Evolutionary conservation across 2,329 filamentous ascomycete genomes (phyloP).

Genomic region (Fusarium subglutinans): DNA sequence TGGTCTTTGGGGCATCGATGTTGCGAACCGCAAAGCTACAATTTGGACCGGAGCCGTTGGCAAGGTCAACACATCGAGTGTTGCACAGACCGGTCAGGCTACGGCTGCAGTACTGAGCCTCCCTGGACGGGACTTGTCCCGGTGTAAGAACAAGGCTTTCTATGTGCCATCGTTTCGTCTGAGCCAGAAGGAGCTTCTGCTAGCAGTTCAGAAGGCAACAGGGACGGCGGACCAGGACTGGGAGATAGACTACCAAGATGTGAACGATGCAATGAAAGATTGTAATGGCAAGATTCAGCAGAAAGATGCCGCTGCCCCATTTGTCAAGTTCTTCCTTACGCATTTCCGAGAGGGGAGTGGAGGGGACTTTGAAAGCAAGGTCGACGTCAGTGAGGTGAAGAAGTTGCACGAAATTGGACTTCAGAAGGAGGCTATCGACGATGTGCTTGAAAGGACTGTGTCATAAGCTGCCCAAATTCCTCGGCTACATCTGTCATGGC

Average conservation of each 20-base stretch:
- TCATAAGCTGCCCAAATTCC: neutral
- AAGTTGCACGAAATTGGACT: constrained; percentile 8
- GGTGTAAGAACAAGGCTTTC: constrained; percentile 16
- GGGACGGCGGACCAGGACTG: constrained; percentile 11
- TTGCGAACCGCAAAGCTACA: constrained; percentile 2
- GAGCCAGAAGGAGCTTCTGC: constrained; percentile 11
- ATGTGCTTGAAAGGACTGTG: neutral
- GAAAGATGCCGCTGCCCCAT: neutral
- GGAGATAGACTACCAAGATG: neutral
- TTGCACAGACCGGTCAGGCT: constrained; percentile 2
- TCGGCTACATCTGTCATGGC: fast-evolving
- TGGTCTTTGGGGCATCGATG: constrained; percentile 17
- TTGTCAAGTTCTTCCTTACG: constrained; percentile 20
- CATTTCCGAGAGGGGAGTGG: constrained; percentile 6
- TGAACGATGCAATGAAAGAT: neutral
- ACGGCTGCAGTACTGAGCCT: constrained; percentile 6
- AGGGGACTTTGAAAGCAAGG: constrained; percentile 10
- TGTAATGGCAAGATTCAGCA: constrained; percentile 5
- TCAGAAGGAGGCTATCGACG: neutral
- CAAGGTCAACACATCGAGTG: neutral
- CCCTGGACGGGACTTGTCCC: neutral
- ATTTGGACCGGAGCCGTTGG: neutral
- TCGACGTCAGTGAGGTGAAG: neutral
- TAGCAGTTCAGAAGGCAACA: constrained; percentile 2
- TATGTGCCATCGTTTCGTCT: neutral